A percentile compares a stretch with the other conserved stretches of the same genome.
phyloP scores from a whole-genome alignment of 805 yeast species.

The Barnettozyma californica region DNA sequence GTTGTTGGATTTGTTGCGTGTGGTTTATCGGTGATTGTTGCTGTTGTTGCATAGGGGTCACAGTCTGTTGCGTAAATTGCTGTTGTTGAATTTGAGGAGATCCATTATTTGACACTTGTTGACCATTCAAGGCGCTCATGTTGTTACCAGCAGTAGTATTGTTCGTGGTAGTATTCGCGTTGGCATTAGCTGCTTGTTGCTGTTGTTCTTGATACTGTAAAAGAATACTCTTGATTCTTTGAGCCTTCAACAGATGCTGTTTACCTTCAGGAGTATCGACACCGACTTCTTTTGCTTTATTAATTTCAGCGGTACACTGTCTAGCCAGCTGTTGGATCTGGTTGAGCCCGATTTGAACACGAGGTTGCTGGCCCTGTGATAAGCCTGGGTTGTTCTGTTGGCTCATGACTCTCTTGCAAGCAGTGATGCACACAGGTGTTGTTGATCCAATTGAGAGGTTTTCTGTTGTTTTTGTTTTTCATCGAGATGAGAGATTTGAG shows the following conservation, averaged over 20 bases:
- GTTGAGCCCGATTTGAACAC: conserved; percentile 9
- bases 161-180: conserved; percentile 3
- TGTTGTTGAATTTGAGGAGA: conserved; percentile 18
- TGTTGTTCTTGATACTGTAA: conserved; percentile 41
- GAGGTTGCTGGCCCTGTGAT: conserved; percentile 3
- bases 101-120: conserved; percentile 15
- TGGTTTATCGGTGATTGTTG: conserved; percentile 1
- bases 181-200: conserved; percentile 12
- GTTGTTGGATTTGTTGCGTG: conserved; percentile 20
- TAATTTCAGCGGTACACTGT: conserved; percentile 53
- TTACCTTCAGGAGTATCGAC: conserved; percentile 55
- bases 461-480: neutral
- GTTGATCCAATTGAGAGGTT: neutral
- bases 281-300: conserved; percentile 59
- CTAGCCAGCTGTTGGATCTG: conserved; percentile 47
- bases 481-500: neutral
- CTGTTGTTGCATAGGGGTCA: conserved; percentile 15
- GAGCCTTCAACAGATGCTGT: conserved; percentile 57
- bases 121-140: conserved; percentile 21
- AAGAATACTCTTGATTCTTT: conserved; percentile 55
- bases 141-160: conserved; percentile 6
- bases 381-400: conserved; percentile 1
- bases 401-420: conserved; percentile 1
- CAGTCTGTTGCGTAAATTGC: neutral
- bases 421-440: neutral